Evolutionary conservation across 306 rosid species (phyloP).

Genomic region (peach (Prunus persica)): Prunus_persica_NCBIv2 NC_034016.1:18973001-18973500

Average conservation of each 20-base stretch:
- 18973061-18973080: no score
- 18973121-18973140: not conserved
- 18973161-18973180: not conserved
- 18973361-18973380: conserved; percentile 27
- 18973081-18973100: no score
- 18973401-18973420: conserved; percentile 33
- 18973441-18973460: conserved; percentile 52
- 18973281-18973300: not conserved
- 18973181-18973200: not conserved
- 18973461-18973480: conserved; percentile 56
- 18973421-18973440: conserved; percentile 31
- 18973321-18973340: no score
- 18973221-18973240: no score
- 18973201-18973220: not conserved
- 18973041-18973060: no score
- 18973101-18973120: no score
- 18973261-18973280: not conserved
- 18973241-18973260: not conserved
- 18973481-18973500: conserved; percentile 50
- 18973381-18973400: conserved; percentile 44
- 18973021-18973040: no score
- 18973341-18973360: not conserved
- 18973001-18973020: no score
- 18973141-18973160: not conserved
- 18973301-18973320: not conserved